phyloP scores from a whole-genome alignment of 2,329 filamentous ascomycete species.

The Sporothrix variecibatus region DNA sequence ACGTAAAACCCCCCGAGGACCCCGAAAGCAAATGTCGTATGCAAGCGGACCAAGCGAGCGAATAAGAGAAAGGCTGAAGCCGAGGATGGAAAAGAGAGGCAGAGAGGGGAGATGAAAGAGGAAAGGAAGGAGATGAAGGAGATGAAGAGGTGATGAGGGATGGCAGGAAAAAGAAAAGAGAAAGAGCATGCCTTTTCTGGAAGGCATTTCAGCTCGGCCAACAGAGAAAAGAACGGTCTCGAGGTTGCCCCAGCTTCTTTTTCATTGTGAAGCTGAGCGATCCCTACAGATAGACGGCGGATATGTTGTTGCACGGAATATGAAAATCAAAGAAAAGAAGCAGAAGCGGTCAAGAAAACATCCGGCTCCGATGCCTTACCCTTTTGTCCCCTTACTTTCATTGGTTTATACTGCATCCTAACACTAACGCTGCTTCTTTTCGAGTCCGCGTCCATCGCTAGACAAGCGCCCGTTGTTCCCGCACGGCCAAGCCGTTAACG shows the following conservation, averaged over 20 bases:
- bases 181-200: slow-evolving; percentile 2
- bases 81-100: background rate
- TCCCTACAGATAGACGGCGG: background rate
- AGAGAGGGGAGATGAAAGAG: background rate
- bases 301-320: background rate
- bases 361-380: background rate
- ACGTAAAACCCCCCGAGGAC: background rate
- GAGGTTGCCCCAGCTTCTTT: background rate
- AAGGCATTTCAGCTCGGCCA: background rate
- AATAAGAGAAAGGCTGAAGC: background rate
- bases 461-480: background rate
- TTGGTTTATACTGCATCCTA: background rate
- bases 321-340: background rate
- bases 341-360: background rate
- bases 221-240: background rate
- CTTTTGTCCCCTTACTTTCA: background rate
- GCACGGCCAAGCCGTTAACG: background rate
- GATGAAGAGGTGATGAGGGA: background rate
- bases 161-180: background rate
- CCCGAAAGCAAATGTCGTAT: background rate
- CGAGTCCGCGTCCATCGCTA: background rate
- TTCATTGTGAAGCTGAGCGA: background rate
- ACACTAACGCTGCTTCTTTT: background rate
- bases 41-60: background rate
- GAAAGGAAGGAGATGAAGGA: background rate